phyloP scores from a whole-genome alignment of 1,284 basidiomycete genomes.

The Trichosporon sp. region DNA sequence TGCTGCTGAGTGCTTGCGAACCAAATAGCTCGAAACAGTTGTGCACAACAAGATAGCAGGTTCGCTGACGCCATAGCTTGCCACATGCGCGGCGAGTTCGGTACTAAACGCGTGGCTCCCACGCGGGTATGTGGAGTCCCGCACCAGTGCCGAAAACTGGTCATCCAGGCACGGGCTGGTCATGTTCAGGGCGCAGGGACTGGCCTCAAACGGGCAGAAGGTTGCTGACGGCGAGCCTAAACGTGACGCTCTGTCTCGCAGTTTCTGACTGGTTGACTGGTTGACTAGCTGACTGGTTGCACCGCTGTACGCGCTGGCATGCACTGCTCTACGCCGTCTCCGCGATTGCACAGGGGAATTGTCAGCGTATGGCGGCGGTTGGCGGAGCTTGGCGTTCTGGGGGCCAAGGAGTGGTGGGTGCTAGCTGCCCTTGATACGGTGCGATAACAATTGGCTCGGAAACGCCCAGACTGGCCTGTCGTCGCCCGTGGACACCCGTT shows the following conservation, averaged over 20 bases:
- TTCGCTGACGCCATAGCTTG: background rate
- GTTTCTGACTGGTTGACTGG: background rate
- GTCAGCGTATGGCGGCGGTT: background rate
- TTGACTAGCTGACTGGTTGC: background rate
- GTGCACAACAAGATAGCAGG: background rate
- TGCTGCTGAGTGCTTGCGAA: background rate
- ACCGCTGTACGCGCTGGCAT: background rate
- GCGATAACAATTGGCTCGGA: background rate
- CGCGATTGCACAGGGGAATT: background rate
- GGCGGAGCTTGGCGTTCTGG: too few species aligned
- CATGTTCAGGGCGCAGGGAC: background rate
- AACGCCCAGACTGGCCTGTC: too few species aligned
- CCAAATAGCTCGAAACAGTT: conserved; percentile 20
- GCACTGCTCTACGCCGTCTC: too few species aligned
- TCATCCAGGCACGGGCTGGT: background rate
- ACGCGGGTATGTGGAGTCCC: background rate
- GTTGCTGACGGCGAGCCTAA: background rate
- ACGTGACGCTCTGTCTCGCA: background rate
- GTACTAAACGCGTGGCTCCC: background rate
- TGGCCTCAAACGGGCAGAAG: conserved; percentile 9
- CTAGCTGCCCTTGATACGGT: background rate
- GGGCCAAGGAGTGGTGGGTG: background rate
- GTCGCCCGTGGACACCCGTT: too few species aligned
- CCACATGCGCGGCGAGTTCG: conserved; percentile 7
- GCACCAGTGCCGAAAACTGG: background rate